A percentile compares a stretch with the other conserved stretches of the same genome.
phyloP scores from a whole-genome alignment of 306 rosid genomes.

The Castanea sativa region DNA sequence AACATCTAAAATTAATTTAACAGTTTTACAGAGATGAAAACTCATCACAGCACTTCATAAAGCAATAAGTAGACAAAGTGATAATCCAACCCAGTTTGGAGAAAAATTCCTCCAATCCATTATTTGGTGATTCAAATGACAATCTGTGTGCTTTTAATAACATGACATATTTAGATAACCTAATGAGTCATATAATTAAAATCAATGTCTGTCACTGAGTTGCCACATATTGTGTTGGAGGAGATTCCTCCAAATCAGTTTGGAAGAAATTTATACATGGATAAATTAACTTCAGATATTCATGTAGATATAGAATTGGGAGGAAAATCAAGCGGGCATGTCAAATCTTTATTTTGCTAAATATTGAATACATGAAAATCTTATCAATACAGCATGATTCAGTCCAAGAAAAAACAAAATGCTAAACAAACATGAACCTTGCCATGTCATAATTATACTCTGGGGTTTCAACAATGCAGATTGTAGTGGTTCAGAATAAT shows the following conservation, averaged over 20 bases:
- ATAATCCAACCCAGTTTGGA: too few relatives aligned
- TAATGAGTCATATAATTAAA: too few relatives aligned
- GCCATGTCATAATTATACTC: slow-evolving; percentile 22
- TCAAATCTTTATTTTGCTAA: slow-evolving; percentile 44
- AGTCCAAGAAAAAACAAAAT: slow-evolving; percentile 19
- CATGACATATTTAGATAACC: too few relatives aligned
- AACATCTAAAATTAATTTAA: not conserved
- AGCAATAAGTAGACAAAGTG: not conserved
- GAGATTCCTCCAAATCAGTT: not conserved
- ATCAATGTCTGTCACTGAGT: too few relatives aligned
- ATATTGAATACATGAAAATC: slow-evolving; percentile 20
- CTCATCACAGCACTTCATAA: not conserved
- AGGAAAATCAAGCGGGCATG: slow-evolving; percentile 25
- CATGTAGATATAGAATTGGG: not conserved
- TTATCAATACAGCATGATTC: slow-evolving; percentile 28
- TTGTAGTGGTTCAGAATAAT: not conserved
- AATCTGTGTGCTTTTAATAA: too few relatives aligned
- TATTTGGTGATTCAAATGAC: too few relatives aligned
- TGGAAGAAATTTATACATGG: not conserved
- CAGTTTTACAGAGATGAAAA: not conserved
- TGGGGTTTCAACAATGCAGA: not conserved
- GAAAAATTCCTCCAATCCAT: too few relatives aligned
- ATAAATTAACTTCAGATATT: not conserved
- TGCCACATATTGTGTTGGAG: too few relatives aligned
- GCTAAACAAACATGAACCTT: slow-evolving; percentile 17